These are phyloP conservation scores for Eimeria necatrix DNA, from an alignment of 169 alveolate genomes.

Conservation along the genomic window DNA sequence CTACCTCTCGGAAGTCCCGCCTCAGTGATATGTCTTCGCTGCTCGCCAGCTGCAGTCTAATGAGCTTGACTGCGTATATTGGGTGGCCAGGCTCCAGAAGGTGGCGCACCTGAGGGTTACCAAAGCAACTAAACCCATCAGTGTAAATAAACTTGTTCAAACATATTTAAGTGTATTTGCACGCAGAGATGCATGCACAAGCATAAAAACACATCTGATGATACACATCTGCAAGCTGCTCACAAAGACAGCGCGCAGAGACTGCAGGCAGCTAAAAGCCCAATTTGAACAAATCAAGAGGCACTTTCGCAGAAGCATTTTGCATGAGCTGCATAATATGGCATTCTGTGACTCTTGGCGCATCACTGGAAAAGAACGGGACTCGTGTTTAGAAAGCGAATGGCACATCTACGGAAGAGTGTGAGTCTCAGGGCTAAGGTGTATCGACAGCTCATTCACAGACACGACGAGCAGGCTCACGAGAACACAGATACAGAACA, in stretches of 20 bases:
- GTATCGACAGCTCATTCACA: background rate
- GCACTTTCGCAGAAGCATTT: too few species aligned
- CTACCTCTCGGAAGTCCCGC: slow-evolving; percentile 93
- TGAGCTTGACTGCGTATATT: slow-evolving; percentile 92
- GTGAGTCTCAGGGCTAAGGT: too few species aligned
- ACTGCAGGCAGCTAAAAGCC: too few species aligned
- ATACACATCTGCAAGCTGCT: background rate
- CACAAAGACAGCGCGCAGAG: too few species aligned
- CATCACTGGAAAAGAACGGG: too few species aligned
- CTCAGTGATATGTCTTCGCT: slow-evolving; percentile 90
- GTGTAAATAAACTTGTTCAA: background rate
- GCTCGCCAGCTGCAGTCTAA: slow-evolving; percentile 88
- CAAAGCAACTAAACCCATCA: background rate
- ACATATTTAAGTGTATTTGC: background rate
- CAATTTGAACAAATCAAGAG: too few species aligned
- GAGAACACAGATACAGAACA: background rate
- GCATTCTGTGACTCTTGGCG: too few species aligned
- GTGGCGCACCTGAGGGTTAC: slow-evolving; percentile 88
- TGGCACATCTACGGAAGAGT: too few species aligned
- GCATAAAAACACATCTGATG: background rate
- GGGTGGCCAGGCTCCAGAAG: slow-evolving; percentile 93
- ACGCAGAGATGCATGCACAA: background rate
- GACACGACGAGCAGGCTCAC: background rate
- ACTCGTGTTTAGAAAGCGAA: too few species aligned
- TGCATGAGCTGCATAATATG: too few species aligned